Evolutionary conservation across 257 asterid species (phyloP), one percentile per base, ranked within the genome.

Genomic region (Solanum microdontum): DNA sequence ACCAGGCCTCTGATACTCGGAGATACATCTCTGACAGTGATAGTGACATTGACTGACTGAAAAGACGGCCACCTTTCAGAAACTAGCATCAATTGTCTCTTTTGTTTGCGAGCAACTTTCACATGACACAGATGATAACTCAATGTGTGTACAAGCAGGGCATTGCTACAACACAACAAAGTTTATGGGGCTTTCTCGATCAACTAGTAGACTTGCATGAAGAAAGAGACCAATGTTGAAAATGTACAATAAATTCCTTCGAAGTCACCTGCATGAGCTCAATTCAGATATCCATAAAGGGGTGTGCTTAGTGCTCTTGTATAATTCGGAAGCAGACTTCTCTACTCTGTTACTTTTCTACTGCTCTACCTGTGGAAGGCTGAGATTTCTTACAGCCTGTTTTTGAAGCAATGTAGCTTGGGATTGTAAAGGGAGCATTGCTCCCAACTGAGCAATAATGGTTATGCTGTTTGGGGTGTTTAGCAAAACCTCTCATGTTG

Each of bases 11-110:
- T 37, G 96, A 94, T 88, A 88, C 94, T 87, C 91, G 91, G 90
- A 92, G 94, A 90, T 95, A 94, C 90, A 85, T 95, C 55, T 94
- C 98, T 79, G 98, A 92, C 43, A 93, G 96, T 4, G 94, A 95
- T 37, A 85, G 91, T 36, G 96, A 94, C 79, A 45, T 45, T 45
- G 85, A 80, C 68, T 91, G 93, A 93, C 84, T 3, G n/a, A 30
- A 69, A 86, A 28, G 48, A 68, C 19, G 0, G 9, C 32, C 66
- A 1, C 68, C 7, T 26, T 43, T 80, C 68, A 15, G 68, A 80
- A 26, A 80, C 40, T 43, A 80, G 37, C 85, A 45, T 4, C 68
- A 17, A 4, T 45, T 5, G n/a, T 80, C 68, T 45, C 40, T 15
- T 43, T 80, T 45, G 84, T 80, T 28, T 45, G 68, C 6, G 3